Conservation (phyloP, 2,329 filamentous ascomycete species). For the Colletotrichum incanum region DNA sequence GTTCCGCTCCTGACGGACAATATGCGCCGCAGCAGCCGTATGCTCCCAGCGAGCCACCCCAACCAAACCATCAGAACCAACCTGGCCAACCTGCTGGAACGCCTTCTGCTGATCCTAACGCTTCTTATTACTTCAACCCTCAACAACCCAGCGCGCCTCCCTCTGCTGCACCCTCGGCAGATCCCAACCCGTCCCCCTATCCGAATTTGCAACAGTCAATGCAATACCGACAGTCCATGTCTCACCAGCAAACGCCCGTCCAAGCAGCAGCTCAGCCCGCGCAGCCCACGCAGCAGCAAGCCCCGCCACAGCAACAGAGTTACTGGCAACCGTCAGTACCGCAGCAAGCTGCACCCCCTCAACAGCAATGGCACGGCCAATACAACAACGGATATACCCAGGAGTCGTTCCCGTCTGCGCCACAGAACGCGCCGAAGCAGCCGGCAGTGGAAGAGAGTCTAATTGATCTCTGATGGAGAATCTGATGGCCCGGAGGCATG, state of each 20-base stretch:
- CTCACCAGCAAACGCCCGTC: constrained; percentile 48
- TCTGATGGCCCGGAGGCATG: constrained; percentile 17
- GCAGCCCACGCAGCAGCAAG: constrained; percentile 51
- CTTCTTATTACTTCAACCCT: constrained; percentile 72
- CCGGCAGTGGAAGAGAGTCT: constrained; percentile 81
- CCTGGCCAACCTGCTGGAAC: constrained; percentile 46
- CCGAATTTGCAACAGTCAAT: constrained; percentile 65
- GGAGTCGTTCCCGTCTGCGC: constrained; percentile 76
- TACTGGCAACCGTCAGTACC: constrained; percentile 56
- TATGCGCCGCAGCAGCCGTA: constrained; percentile 55
- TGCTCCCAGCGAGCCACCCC: constrained; percentile 52
- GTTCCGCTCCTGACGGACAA: constrained; percentile 47
- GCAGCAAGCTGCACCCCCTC: constrained; percentile 48
- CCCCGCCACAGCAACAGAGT: constrained; percentile 46
- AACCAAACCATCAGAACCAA: constrained; percentile 49
- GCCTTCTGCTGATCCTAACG: constrained; percentile 65
- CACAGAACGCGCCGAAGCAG: constrained; percentile 72
- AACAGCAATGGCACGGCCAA: constrained; percentile 47
- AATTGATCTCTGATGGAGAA: constrained; percentile 76
- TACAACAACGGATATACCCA: constrained; percentile 65
- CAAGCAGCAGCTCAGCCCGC: constrained; percentile 55
- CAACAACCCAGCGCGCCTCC: constrained; percentile 52
- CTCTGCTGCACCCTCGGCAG: constrained; percentile 54
- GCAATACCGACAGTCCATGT: constrained; percentile 62
- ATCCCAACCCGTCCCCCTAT: constrained; percentile 66